These are phyloP conservation scores for Sporobolomyces roseus DNA, from an alignment of 768 basidiomycete genomes.

Conservation along the genomic window DNA sequence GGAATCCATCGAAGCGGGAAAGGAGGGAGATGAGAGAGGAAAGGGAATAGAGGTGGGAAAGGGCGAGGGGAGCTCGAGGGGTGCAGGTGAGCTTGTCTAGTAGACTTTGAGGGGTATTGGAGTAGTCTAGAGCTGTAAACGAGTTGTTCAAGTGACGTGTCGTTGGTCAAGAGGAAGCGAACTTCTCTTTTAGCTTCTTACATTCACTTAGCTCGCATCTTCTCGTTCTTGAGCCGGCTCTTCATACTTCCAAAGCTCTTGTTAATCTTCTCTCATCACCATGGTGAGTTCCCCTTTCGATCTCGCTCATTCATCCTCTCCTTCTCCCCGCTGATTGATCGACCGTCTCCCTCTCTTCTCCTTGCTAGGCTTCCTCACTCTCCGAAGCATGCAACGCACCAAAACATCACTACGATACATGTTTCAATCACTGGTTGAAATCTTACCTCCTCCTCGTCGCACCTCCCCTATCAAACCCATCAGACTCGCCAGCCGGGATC, in stretches of 20 bases:
- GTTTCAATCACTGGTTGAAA: constrained; percentile 98
- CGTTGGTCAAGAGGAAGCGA: too few species aligned
- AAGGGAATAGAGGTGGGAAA: neutral
- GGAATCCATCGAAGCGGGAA: constrained; percentile 3
- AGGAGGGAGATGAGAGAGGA: neutral
- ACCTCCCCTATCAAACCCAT: constrained; percentile 51
- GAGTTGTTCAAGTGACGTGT: too few species aligned
- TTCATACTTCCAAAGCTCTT: too few species aligned
- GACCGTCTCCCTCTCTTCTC: too few species aligned
- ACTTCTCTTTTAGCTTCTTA: too few species aligned
- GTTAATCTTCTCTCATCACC: too few species aligned
- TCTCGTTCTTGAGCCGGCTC: too few species aligned
- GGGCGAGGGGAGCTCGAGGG: neutral
- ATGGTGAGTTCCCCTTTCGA: neutral
- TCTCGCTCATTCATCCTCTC: neutral
- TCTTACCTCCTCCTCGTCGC: constrained; percentile 78
- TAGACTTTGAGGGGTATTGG: too few species aligned
- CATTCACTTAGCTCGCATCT: too few species aligned
- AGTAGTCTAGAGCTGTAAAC: too few species aligned
- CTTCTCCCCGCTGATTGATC: neutral
- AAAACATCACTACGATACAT: constrained; percentile 83
- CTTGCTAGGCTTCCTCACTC: constrained; percentile 56
- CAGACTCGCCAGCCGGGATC: constrained; percentile 49
- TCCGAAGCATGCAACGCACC: constrained; percentile 80
- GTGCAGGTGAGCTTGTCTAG: neutral